Evolutionary conservation across 495 filamentous ascomycete species (phyloP).

Genomic region (Tricharina praecox): DNA sequence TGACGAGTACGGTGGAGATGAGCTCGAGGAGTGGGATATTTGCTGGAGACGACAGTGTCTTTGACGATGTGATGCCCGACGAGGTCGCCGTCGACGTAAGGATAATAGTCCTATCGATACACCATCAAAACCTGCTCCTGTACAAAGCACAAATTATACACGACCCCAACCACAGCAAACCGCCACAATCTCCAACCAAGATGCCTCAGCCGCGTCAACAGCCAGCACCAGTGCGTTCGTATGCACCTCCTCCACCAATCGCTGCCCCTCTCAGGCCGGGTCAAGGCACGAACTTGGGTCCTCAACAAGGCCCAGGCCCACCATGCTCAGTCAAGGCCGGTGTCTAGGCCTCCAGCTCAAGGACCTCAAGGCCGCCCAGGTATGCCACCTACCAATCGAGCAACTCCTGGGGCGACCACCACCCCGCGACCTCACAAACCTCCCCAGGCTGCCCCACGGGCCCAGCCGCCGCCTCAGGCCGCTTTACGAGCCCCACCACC

Average conservation of each 20-base stretch:
- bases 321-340: slow-evolving; percentile 7
- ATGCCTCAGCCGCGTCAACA: not conserved
- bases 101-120: slow-evolving; percentile 2
- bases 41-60: slow-evolving; percentile 12
- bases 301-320: not conserved
- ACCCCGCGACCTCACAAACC: not conserved
- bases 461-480: not conserved
- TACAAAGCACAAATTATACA: slow-evolving; percentile 1
- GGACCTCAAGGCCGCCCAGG: no score
- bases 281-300: slow-evolving; percentile 10
- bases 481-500: not conserved
- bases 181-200: not conserved
- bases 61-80: slow-evolving; percentile 23
- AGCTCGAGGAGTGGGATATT: slow-evolving; percentile 26
- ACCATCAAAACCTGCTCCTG: not conserved
- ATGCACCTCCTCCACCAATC: slow-evolving; percentile 3
- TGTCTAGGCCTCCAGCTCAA: no score
- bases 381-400: slow-evolving; percentile 4
- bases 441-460: no score
- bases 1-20: slow-evolving; percentile 26
- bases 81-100: slow-evolving; percentile 18
- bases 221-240: slow-evolving; percentile 3
- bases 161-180: slow-evolving; percentile 3
- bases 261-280: slow-evolving; percentile 8
- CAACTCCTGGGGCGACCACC: not conserved